phyloP scores from a whole-genome alignment of 495 filamentous ascomycete species.

The Penicillium waksmanii region DNA sequence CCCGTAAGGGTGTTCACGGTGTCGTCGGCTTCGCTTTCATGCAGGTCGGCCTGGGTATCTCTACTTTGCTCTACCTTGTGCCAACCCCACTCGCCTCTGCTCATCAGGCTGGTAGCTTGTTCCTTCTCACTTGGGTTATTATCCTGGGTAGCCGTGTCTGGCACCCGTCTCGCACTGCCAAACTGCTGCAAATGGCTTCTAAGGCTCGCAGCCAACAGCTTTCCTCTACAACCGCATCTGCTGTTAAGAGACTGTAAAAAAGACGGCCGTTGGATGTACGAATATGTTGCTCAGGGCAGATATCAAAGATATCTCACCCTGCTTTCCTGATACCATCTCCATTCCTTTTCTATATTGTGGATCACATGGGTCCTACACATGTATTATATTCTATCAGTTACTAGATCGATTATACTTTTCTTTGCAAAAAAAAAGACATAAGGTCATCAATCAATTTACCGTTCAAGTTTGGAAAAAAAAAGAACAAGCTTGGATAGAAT shows the following conservation, averaged over 20 bases:
- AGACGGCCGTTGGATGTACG: constrained; percentile 14
- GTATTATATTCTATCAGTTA: constrained; percentile 2
- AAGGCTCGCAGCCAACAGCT: constrained; percentile 41
- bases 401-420: not conserved
- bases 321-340: constrained; percentile 31
- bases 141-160: constrained; percentile 70
- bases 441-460: no score
- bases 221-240: constrained; percentile 30
- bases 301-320: constrained; percentile 11
- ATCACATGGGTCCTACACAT: constrained; percentile 3
- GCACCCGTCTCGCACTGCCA: constrained; percentile 55
- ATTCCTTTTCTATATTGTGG: constrained; percentile 19
- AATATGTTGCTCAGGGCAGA: constrained; percentile 20
- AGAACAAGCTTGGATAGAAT: no score
- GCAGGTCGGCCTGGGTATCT: constrained; percentile 85
- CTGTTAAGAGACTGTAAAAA: constrained; percentile 35
- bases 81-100: constrained; percentile 85
- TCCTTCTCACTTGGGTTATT: constrained; percentile 78
- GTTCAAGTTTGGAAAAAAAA: no score
- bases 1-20: constrained; percentile 72
- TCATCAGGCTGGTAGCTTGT: constrained; percentile 90
- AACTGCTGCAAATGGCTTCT: constrained; percentile 49
- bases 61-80: constrained; percentile 89
- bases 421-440: not conserved
- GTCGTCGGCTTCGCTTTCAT: constrained; percentile 79